These are phyloP conservation scores for Grosmannia clavigera DNA, from an alignment of 2,329 filamentous ascomycete genomes.

Conservation along the genomic window DNA sequence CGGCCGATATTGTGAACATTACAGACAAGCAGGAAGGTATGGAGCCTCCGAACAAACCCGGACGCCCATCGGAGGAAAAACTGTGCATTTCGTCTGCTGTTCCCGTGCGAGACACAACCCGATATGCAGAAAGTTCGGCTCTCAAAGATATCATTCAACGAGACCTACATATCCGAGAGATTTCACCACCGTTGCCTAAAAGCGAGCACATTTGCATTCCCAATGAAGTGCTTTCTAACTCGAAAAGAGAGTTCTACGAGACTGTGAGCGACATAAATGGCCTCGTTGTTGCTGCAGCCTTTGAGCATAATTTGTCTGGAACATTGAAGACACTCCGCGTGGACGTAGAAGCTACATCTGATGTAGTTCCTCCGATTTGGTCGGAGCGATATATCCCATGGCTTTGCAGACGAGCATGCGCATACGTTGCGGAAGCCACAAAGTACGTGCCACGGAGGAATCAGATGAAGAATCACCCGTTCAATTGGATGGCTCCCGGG, in stretches of 20 bases:
- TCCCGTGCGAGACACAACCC: not conserved
- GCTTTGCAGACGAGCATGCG: not conserved
- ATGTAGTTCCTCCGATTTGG: not conserved
- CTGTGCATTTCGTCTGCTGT: not conserved
- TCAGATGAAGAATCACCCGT: not conserved
- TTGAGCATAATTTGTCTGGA: not conserved
- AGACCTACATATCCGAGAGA: not conserved
- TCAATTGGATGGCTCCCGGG: not conserved
- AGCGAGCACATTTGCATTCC: not conserved
- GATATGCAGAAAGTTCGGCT: not conserved
- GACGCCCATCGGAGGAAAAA: not conserved
- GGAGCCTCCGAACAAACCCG: not conserved
- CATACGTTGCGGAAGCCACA: not conserved
- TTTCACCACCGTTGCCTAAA: not conserved
- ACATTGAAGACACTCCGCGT: not conserved
- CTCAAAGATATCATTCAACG: not conserved
- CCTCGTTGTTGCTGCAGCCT: not conserved
- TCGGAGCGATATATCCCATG: not conserved
- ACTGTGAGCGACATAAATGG: slow-evolving; percentile 1
- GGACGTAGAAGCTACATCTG: not conserved
- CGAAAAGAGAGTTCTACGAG: not conserved
- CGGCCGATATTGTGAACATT: not conserved
- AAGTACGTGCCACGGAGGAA: not conserved
- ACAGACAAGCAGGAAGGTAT: not conserved
- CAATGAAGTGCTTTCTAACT: not conserved